Base-by-base conservation (phyloP, 345 rosid genomes). In the Gossypium turneri region DNA sequence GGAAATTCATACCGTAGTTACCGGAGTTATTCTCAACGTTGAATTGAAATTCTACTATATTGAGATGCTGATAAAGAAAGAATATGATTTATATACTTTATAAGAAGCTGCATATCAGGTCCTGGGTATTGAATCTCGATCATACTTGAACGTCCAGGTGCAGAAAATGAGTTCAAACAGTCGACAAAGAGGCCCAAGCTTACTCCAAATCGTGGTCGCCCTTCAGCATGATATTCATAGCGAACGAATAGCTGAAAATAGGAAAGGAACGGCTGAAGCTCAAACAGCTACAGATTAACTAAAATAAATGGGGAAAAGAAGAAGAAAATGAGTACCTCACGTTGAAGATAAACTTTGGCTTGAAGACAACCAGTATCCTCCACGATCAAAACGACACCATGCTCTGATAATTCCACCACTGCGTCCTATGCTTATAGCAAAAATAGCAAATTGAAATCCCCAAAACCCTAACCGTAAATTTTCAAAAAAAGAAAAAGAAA, bases 61-160 rank as follows among this genome's bases (percentile, higher is more conserved):
- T 45, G 55, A 67, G 10, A 67, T 41, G 12, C 25, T 60, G 29
- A 60, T 3, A 38, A 9, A 53, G 25, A 48, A 71, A 3, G 56
- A 2, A 41, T 5, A 34, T 34, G 43, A 45, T 38, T 70, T 68
- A 55, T 81, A 68, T 89, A 94, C 98, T 88, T 91, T 88, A 94
- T 81, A 81, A 92, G 96, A 76, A 94, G 95, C 84, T 92, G 92
- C 98, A 92, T 90, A 79, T 94, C 98, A 55, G 98, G 92, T 29
- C 98, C 98, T 24, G 98, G 97, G 80, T 94, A 92, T 67, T 76
- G 92, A 59, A 94, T 89, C 67, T 94, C 98, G 9, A 92, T 86
- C 13, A 84, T 81, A 80, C 80, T 84, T 8, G 94, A 81, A 77
- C 80, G 88, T 27, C 97, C 98, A 13, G 97, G 95, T 29, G 82